Evolutionary conservation across 2,329 filamentous ascomycete genomes (phyloP).

Genomic region (Fusarium luffae): DNA sequence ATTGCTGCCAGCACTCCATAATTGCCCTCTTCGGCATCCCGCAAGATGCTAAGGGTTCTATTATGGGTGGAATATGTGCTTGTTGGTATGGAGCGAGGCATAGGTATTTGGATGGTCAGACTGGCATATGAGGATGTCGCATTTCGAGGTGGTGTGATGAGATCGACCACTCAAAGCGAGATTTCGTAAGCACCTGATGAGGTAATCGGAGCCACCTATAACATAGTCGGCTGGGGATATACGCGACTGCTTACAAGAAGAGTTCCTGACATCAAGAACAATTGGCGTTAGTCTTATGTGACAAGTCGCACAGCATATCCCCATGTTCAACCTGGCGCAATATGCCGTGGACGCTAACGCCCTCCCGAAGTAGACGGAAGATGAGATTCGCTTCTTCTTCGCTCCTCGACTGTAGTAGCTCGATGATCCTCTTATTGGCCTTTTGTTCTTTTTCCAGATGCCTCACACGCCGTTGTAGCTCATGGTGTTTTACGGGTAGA

Average conservation of each 20-base stretch:
- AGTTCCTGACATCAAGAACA: not conserved
- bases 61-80: not conserved
- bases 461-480: not conserved
- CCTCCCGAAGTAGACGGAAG: slow-evolving; percentile 9
- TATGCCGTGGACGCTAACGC: not conserved
- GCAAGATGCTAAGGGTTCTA: slow-evolving; percentile 8
- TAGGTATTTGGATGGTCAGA: not conserved
- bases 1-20: slow-evolving; percentile 31
- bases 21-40: slow-evolving; percentile 1
- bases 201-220: not conserved
- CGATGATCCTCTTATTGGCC: not conserved
- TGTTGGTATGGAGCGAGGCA: not conserved
- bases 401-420: not conserved
- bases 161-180: not conserved
- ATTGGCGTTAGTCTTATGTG: not conserved
- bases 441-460: not conserved
- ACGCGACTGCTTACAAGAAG: not conserved
- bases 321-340: slow-evolving; percentile 18
- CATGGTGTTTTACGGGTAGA: not conserved
- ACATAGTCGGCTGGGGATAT: too few species aligned
- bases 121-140: not conserved
- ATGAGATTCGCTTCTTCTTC: not conserved
- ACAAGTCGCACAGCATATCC: slow-evolving; percentile 14
- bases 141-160: not conserved
- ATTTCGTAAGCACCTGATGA: not conserved